Evolutionary conservation across 805 yeast species (phyloP), one percentile per base, ranked within the genome.

Genomic region (Yarrowia sp.): DNA sequence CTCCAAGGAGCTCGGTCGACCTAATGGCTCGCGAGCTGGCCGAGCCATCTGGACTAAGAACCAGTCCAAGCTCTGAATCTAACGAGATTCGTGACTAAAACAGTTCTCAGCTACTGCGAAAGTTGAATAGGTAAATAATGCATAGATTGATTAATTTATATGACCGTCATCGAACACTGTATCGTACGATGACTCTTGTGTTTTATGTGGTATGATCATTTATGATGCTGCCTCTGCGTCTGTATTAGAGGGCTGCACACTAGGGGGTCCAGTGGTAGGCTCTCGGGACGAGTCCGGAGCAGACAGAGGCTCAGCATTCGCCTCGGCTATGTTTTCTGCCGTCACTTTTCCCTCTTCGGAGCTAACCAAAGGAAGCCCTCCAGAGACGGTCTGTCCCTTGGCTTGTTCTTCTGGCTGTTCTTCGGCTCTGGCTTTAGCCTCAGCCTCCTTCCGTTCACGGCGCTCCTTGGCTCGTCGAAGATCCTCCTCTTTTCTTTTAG

Each of bases 11-110:
- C 64, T 73, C 11, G 69, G 67, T 30, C 66, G 72, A 26, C 41
- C 70, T 30, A 71, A 71, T 32, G 74, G 72, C 5, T 65, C 73
- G 10, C 68, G 68, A 59, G 75, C 75, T 8, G 75, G 75, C 2
- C 65, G 58, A 14, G 75, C 75, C 30, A 65, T 72, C 26, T 30
- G 66, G 66, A 24, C 49, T 66, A 6, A 66, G 66, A 43, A 58
- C 51, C 63, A 58, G 63, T 14, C 63, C 22, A 58, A 58, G 22
- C 7, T 56, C n/a, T 40, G 14, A 24, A 8, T 17, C 21, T 35
- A 14, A 33, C 36, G 36, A 17, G 8, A 38, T 35, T 10, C 6
- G 8, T 4, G 8, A 17, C 21, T 3, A 36, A n/a, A 36, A 36
- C 40, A 38, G 24, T 19, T n/a, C 8, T 33, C 38, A 16, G 9